These are phyloP conservation scores for Penicillium sp. DNA, from an alignment of 2,329 filamentous ascomycete species.

Conservation along the genomic window DNA sequence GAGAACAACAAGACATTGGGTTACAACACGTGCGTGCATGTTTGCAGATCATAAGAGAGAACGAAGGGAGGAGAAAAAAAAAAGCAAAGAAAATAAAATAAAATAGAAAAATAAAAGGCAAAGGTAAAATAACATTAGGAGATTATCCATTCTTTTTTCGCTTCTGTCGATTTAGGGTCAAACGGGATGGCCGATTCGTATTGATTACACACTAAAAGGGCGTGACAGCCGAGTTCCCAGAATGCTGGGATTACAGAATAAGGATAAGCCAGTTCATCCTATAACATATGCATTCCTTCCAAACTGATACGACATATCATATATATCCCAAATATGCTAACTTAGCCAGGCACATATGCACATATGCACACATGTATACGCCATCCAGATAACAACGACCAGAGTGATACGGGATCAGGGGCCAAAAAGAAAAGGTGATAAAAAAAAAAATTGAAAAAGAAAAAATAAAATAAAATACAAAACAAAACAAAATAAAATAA, in stretches of 20 bases:
- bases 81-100: slow-evolving; percentile 5
- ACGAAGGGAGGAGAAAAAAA: slow-evolving; percentile 2
- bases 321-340: background rate
- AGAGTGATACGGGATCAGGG: slow-evolving; percentile 1
- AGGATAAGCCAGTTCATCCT: background rate
- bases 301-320: background rate
- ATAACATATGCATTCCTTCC: background rate
- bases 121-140: slow-evolving; percentile 6
- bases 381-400: background rate
- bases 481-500: background rate
- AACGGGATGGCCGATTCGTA: slow-evolving; percentile 19
- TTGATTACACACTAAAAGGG: slow-evolving; percentile 8
- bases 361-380: background rate
- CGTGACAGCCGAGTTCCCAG: slow-evolving; percentile 8
- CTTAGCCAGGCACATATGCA: background rate
- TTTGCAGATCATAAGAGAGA: slow-evolving; percentile 17
- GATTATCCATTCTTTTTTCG: background rate
- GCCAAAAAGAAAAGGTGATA: background rate
- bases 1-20: background rate
- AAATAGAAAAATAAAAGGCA: slow-evolving; percentile 9
- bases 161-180: slow-evolving; percentile 1
- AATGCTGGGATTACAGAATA: slow-evolving; percentile 2
- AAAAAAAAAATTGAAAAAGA: too few species aligned
- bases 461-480: background rate
- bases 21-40: slow-evolving; percentile 9